Base-by-base conservation (phyloP, 768 basidiomycete genomes). In the Dacryopinax primogenitus region DNA sequence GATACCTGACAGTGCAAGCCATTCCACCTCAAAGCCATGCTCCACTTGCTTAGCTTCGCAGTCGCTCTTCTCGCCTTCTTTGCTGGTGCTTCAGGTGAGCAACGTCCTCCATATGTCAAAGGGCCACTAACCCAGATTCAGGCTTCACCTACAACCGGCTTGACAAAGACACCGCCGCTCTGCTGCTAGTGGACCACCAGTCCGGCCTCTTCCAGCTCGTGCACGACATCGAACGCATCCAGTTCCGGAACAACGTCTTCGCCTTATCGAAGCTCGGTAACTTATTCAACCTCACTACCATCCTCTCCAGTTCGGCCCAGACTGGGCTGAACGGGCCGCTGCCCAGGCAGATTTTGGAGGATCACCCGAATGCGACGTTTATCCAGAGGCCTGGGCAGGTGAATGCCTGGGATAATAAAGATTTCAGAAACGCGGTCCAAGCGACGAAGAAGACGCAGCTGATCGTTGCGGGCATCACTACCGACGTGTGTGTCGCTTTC, bases 141-240 rank as follows among this genome's bases (percentile, higher is more conserved):
- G 36, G 36, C 11, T 75, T 71, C 71, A 71, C 65, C 32, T 78
- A 74, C 71, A 74, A 73, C 39, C 71, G 79, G 26, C 72, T 82
- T 68, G 74, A 81, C 77, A 81, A 80, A 70, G 71, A 78, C 70
- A 69, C 81, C 37, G 74, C 71, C 3, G 71, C 76, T 35, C 73
- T 81, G n/a, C 71, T 81, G 44, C 73, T 82, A 63, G 75, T 82
- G 58, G 81, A 82, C 72, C 79, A 79, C 67, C 80, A 82, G 67
- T 71, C 79, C 37, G 80, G 81, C 18, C 70, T 82, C 7, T 81
- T 78, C 72, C 76, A 79, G 66, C 69, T 82, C 32, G 78, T 77
- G 0, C 77, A 76, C 68, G 80, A 82, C 70, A 71, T 71, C 65
- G 64, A 72, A 7, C 74, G 78, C 0, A 76, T 75, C 16, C 72